Base-by-base conservation (phyloP, 805 yeast genomes). In the Spathaspora gorwiae region DNA sequence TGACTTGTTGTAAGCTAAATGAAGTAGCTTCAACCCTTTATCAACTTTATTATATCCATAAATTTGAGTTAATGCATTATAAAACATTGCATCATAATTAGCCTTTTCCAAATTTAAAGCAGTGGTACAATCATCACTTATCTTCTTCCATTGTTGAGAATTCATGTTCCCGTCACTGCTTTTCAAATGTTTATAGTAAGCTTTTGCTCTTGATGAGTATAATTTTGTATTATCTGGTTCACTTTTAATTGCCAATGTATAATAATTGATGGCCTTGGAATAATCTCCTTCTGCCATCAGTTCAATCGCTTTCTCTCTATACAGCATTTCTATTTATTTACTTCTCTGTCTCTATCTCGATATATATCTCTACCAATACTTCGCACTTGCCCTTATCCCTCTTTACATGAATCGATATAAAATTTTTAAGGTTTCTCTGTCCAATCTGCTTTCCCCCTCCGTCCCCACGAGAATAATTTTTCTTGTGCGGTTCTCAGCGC, bases 251-350 rank as follows among this genome's bases (percentile, higher is more conserved):
- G 56, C 57, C 29, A 50, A 41, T 11, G 53, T 46, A 37, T 48
- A 53, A 39, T 30, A 52, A 31, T 51, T 52, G 35, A 55, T 50
- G n/a, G 59, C 57, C 40, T 49, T 45, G 30, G 50, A 31, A 34
- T 37, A 53, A 2, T 54, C 51, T 7, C 47, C 46, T 12, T 47
- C 49, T 4, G 19, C 15, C 40, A 48, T 32, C 35, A 39, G 26
- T 35, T 43, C 47, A 10, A 37, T 34, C 4, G 47, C 48, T 30
- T 42, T 42, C 29, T 46, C 40, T 32, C 26, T 38, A 10, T 45
- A 30, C 32, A 29, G 32, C 32, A 29, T 29, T 19, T 19, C 24
- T 19, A 19, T 19, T 19, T 19, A 5, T 19, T 19, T 19, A 5
- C 24, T 19, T 19, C 24, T 19, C 24, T 19, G 4, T 19, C 5